These are phyloP conservation scores for Tardiomyces digboiensis DNA, from an alignment of 1,139 yeast genomes.

Conservation along the genomic window DNA sequence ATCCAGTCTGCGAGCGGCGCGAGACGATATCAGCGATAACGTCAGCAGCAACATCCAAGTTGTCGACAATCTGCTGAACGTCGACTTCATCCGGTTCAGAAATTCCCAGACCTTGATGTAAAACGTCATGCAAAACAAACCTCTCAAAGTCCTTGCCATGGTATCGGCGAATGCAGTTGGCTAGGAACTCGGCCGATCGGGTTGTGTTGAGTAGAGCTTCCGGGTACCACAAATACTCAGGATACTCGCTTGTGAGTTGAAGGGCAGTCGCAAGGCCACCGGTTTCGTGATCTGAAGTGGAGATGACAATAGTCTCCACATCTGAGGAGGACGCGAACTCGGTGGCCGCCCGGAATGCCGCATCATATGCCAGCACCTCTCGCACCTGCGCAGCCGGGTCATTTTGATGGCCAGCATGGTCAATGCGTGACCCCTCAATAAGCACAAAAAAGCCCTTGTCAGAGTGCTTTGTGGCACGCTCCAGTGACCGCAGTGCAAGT, in stretches of 20 bases:
- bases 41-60: slow-evolving; percentile 28
- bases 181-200: slow-evolving; percentile 65
- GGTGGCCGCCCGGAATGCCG: slow-evolving; percentile 58
- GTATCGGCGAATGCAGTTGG: slow-evolving; percentile 29
- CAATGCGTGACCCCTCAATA: slow-evolving; percentile 84
- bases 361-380: slow-evolving; percentile 69
- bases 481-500: slow-evolving; percentile 58
- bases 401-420: slow-evolving; percentile 85
- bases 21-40: slow-evolving; percentile 53
- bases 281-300: slow-evolving; percentile 88
- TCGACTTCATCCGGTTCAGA: slow-evolving; percentile 43
- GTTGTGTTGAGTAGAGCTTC: slow-evolving; percentile 52
- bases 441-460: slow-evolving; percentile 74
- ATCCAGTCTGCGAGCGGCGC: slow-evolving; percentile 64
- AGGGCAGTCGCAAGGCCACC: slow-evolving; percentile 78
- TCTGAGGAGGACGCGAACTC: slow-evolving; percentile 55
- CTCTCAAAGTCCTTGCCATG: slow-evolving; percentile 24
- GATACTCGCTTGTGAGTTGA: slow-evolving; percentile 50
- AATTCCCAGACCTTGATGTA: slow-evolving; percentile 53
- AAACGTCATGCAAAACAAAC: slow-evolving; percentile 42
- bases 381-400: slow-evolving; percentile 85
- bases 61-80: slow-evolving; percentile 25
- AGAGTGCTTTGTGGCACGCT: slow-evolving; percentile 52
- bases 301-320: slow-evolving; percentile 61
- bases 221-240: slow-evolving; percentile 73